Evolutionary conservation across 352 stramenopile species (phyloP).

Genomic region (Phytophthora vignae): DNA sequence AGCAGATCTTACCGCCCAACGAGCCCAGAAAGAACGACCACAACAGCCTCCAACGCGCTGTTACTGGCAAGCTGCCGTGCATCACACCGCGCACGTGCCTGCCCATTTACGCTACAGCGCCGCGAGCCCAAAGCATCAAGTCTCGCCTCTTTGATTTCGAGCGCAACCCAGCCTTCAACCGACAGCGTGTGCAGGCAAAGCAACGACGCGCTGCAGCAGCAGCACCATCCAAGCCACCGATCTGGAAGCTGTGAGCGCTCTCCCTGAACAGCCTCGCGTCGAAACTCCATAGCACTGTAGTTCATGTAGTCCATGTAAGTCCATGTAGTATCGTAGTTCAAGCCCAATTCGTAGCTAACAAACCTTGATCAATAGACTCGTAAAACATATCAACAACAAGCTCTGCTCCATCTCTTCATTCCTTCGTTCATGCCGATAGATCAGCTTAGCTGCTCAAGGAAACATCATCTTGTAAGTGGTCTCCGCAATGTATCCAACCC

Average conservation of each 20-base stretch:
- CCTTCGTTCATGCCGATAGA: too few species aligned
- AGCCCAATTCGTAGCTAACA: too few species aligned
- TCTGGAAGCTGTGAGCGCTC: background rate
- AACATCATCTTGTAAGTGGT: too few species aligned
- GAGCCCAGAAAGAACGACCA: background rate
- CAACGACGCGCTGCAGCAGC: background rate
- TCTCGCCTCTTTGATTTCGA: background rate
- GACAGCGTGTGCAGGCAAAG: background rate
- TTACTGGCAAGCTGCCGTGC: background rate
- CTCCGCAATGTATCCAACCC: too few species aligned
- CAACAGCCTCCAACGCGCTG: background rate
- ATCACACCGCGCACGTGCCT: background rate
- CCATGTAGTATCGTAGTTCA: too few species aligned
- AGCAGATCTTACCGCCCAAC: too few species aligned
- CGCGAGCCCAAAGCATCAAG: background rate
- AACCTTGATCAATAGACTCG: too few species aligned
- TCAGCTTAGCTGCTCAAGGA: too few species aligned
- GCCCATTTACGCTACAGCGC: background rate
- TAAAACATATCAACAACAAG: too few species aligned
- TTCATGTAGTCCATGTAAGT: background rate
- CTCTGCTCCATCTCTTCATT: too few species aligned
- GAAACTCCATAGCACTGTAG: background rate
- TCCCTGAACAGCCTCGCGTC: background rate
- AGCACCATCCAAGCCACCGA: background rate
- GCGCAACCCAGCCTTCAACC: background rate